Evolutionary conservation across 805 yeast species (phyloP).

Genomic region (Wickerhamiella kazuoi): DNA sequence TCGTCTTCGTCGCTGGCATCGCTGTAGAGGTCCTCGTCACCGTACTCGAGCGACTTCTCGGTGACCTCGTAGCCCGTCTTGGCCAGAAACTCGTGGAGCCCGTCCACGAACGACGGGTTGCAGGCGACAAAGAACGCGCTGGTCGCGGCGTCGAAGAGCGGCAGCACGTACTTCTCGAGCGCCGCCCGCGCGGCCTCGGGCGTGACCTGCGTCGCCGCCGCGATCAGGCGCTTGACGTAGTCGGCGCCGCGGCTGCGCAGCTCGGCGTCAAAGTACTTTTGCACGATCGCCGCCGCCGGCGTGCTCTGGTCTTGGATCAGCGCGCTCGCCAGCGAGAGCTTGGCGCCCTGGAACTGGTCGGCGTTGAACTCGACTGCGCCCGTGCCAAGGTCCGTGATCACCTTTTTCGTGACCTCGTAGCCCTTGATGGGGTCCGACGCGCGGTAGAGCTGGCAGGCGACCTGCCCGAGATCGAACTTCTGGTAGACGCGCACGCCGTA

Average conservation of each 20-base stretch:
- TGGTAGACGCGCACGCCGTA: slow-evolving; percentile 61
- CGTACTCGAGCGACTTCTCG: slow-evolving; percentile 33
- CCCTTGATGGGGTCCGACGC: slow-evolving; percentile 67
- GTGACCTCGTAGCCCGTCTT: slow-evolving; percentile 41
- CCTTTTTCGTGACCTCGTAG: slow-evolving; percentile 41
- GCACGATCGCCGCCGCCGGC: slow-evolving; percentile 42
- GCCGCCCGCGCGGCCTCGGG: slow-evolving; percentile 29
- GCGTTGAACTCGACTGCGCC: slow-evolving; percentile 41
- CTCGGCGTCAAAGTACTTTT: slow-evolving; percentile 47
- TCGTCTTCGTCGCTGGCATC: slow-evolving; percentile 14
- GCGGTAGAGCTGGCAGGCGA: slow-evolving; percentile 54
- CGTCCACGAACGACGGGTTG: slow-evolving; percentile 44
- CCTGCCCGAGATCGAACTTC: slow-evolving; percentile 45
- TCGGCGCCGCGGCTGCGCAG: slow-evolving; percentile 55
- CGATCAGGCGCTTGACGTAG: slow-evolving; percentile 37
- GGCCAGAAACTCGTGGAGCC: slow-evolving; percentile 30
- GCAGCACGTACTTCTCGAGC: slow-evolving; percentile 42
- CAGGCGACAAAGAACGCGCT: slow-evolving; percentile 55
- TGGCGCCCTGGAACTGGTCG: slow-evolving; percentile 48
- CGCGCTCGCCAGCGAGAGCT: slow-evolving; percentile 55
- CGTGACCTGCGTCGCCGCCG: slow-evolving; percentile 32
- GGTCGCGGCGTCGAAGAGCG: slow-evolving; percentile 38
- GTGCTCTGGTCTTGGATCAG: slow-evolving; percentile 56
- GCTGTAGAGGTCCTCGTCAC: slow-evolving; percentile 33
- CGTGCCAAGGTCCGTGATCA: slow-evolving; percentile 40